These are phyloP conservation scores for Pleoardoris graminearum DNA, from an alignment of 2,329 filamentous ascomycete species.

Conservation along the genomic window DNA sequence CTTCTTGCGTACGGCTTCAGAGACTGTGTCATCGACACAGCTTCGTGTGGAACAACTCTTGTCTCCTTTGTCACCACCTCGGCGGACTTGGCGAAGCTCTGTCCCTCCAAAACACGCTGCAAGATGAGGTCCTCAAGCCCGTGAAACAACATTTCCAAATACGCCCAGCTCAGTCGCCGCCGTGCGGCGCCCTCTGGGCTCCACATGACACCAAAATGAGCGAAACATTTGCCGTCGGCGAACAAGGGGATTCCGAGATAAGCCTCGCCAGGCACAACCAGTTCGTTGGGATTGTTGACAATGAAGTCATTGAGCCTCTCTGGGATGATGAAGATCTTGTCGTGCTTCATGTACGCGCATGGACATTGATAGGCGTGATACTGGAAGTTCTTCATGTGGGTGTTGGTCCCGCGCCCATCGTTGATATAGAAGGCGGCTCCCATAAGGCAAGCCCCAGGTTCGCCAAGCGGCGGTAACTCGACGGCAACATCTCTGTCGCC, in stretches of 20 bases:
- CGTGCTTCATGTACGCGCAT: slow-evolving; percentile 70
- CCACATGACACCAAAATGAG: slow-evolving; percentile 75
- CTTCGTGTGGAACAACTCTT: slow-evolving; percentile 58
- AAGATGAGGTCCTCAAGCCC: slow-evolving; percentile 69
- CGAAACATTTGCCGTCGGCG: slow-evolving; percentile 66
- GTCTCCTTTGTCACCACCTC: slow-evolving; percentile 32
- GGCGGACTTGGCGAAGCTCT: slow-evolving; percentile 46
- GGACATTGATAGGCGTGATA: slow-evolving; percentile 68
- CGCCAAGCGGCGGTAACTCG: slow-evolving; percentile 64
- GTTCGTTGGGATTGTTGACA: slow-evolving; percentile 62
- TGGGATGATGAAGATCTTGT: slow-evolving; percentile 71
- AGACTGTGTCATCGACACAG: slow-evolving; percentile 63
- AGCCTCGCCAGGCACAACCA: slow-evolving; percentile 65
- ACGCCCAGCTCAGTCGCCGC: slow-evolving; percentile 64
- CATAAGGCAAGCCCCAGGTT: slow-evolving; percentile 65
- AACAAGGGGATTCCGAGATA: slow-evolving; percentile 70
- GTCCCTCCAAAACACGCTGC: slow-evolving; percentile 59
- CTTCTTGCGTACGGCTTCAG: slow-evolving; percentile 73
- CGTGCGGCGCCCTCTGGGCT: slow-evolving; percentile 62
- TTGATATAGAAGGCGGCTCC: slow-evolving; percentile 69
- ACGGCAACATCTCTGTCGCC: slow-evolving; percentile 62
- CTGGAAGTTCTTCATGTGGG: slow-evolving; percentile 62
- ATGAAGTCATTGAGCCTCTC: slow-evolving; percentile 63
- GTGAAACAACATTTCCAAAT: slow-evolving; percentile 69
- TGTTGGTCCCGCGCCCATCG: slow-evolving; percentile 57